Evolutionary conservation across 2,329 filamentous ascomycete species (phyloP).

Genomic region (Ceratocystis diversiconidia): DNA sequence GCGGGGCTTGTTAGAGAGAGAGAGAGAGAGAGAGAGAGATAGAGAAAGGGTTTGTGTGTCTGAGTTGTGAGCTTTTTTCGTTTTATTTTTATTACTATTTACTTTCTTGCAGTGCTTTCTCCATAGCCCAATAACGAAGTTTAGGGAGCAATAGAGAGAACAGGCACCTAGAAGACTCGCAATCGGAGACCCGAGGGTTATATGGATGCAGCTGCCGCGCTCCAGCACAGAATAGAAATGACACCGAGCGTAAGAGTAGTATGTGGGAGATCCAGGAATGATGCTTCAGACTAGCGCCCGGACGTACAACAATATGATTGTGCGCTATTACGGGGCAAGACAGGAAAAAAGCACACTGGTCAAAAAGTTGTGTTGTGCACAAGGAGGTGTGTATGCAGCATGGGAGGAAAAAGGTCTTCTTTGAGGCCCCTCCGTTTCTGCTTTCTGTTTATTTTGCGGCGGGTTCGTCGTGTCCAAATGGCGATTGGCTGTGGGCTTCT

Average conservation of each 20-base stretch:
- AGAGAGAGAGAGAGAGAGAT: background rate
- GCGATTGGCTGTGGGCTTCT: background rate
- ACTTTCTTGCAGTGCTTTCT: background rate
- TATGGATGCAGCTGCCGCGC: background rate
- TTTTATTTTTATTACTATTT: no score
- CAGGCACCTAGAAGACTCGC: background rate
- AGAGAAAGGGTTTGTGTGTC: background rate
- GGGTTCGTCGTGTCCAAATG: background rate
- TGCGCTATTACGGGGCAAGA: slow-evolving; percentile 1
- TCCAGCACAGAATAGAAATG: background rate
- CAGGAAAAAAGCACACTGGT: background rate
- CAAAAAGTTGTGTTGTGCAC: background rate
- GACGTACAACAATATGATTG: background rate
- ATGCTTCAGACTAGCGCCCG: slow-evolving; percentile 2
- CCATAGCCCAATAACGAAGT: background rate
- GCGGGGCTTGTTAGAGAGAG: background rate
- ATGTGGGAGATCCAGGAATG: background rate
- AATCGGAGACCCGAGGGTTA: background rate
- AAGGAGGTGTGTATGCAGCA: background rate
- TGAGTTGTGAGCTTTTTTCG: no score
- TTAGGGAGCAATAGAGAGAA: background rate
- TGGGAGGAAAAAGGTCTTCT: background rate
- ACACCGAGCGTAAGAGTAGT: background rate
- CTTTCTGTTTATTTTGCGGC: background rate
- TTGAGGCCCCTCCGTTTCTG: background rate